Evolutionary conservation across 202 grass and related monocot genomes (phyloP), one percentile per base, ranked within the genome.

Genomic region (Tripidium arundinaceum): DNA sequence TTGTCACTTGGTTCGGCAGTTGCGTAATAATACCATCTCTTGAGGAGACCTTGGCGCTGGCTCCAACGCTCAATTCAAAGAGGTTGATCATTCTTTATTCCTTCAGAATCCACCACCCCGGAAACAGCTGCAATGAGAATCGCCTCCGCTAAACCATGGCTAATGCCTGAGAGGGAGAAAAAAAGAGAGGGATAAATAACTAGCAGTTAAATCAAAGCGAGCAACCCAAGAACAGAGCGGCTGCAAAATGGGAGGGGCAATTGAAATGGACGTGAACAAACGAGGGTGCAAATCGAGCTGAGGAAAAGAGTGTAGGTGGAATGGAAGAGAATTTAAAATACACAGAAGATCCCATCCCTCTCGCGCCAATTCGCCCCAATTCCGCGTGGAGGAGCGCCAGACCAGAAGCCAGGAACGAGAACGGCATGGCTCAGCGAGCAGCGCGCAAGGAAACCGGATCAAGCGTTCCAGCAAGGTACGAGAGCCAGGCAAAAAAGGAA

Each of bases 81-180:
- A 89, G 67, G 34, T 78, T 82, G 78, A 82, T 82, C 83, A 89
- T 82, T 89, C 59, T 85, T 82, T 89, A 82, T 77, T 89, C 62
- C 34, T 41, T 54, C 54, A 84, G 11, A 26, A 64, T 47, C 65
- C 71, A 65, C 57, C 82, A 71, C 43, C 72, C 49, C 76, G 18
- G 58, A 36, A 72, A 73, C 82, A 85, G 66, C 78, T 45, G 79
- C 68, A 57, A 36, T 11, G 49, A 62, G 65, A 67, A 66, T 29
- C 47, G 11, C n/a, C 77, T 77, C 47, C 67, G 22, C 38, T 76
- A 76, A 45, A 72, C 16, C 74, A 52, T 72, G 78, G 67, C 40
- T 39, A 66, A 62, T 21, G 73, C 83, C 87, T 89, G 86, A 19
- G n/a, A 16, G 7, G 21, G 2, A 11, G 8, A 21, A 41, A 68